Conservation (phyloP, 148 eudicot species). For the Silene conica region DNA sequence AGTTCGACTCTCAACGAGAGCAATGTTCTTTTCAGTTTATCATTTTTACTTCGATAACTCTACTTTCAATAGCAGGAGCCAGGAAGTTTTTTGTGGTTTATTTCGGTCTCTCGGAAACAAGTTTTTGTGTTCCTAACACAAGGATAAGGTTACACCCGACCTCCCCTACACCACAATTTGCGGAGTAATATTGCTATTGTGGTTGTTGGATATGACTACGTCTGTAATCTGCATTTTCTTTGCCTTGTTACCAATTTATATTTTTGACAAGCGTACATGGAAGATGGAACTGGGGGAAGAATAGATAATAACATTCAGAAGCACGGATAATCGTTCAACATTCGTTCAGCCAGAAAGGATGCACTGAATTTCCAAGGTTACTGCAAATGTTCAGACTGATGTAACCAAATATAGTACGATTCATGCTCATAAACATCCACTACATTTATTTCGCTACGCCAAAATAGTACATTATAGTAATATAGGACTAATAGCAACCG, state of each 20-base stretch:
- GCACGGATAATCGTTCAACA: background rate
- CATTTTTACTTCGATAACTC: no score
- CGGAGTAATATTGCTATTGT: no score
- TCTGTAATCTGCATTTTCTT: background rate
- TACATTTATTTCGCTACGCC: constrained; percentile 18
- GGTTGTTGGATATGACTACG: no score
- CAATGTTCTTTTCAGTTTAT: no score
- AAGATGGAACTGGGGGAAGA: background rate
- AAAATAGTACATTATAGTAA: constrained; percentile 14
- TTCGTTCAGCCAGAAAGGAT: background rate
- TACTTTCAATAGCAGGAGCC: no score
- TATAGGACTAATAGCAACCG: constrained; percentile 1
- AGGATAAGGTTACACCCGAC: no score
- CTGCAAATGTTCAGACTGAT: background rate
- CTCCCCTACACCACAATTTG: no score
- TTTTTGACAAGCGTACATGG: background rate
- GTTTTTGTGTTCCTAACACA: no score
- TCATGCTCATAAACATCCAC: constrained; percentile 9
- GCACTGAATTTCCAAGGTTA: background rate
- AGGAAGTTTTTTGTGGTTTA: no score
- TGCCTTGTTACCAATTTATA: background rate
- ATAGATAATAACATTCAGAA: background rate
- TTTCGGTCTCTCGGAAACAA: no score
- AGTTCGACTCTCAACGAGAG: no score
- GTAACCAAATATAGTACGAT: background rate